phyloP scores from a whole-genome alignment of 768 basidiomycete species.

The Trametes sanguinea region DNA sequence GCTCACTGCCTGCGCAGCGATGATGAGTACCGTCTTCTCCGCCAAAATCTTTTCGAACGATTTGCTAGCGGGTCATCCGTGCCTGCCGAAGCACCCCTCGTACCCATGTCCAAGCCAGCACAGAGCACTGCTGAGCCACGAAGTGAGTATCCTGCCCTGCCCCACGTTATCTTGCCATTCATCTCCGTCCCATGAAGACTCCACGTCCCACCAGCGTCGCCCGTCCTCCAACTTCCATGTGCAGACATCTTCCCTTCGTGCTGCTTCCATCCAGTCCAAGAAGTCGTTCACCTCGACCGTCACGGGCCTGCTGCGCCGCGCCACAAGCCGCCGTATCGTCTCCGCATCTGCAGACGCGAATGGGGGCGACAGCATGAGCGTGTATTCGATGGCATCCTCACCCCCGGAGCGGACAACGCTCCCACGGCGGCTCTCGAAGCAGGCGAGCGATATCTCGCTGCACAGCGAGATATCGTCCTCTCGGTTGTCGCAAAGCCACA shows the following conservation, averaged over 20 bases:
- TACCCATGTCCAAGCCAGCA: conserved; percentile 46
- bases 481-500: conserved; percentile 31
- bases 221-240: conserved; percentile 29
- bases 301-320: conserved; percentile 38
- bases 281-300: conserved; percentile 37
- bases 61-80: conserved; percentile 59
- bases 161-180: conserved; percentile 7
- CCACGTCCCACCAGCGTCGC: conserved; percentile 24
- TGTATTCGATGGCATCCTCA: conserved; percentile 30
- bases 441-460: conserved; percentile 52
- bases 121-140: conserved; percentile 18
- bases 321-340: conserved; percentile 32
- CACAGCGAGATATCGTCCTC: conserved; percentile 46
- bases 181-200: conserved; percentile 15
- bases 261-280: conserved; percentile 33
- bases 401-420: conserved; percentile 26
- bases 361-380: conserved; percentile 32
- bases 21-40: conserved; percentile 81
- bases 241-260: conserved; percentile 31
- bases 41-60: conserved; percentile 83
- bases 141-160: conserved; percentile 16
- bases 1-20: conserved; percentile 49
- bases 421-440: conserved; percentile 43
- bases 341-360: conserved; percentile 25
- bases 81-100: conserved; percentile 63